Evolutionary conservation across 768 basidiomycete genomes (phyloP), one percentile per base, ranked within the genome.

Genomic region (Butyriboletus loyo): DNA sequence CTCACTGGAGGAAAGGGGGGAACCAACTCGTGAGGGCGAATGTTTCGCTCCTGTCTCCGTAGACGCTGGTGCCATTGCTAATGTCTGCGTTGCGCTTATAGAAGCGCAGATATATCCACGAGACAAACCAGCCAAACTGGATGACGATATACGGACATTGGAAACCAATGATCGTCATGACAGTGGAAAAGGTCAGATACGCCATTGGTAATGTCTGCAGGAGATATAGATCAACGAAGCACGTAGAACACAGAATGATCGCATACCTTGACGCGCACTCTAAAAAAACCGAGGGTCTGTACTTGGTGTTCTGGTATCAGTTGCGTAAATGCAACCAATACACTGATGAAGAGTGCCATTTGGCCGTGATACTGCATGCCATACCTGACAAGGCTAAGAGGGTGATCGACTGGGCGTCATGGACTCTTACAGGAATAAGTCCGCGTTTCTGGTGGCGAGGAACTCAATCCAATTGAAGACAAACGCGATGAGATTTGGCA

Each of bases 61-160:
- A 88, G 5, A 83, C 81, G n/a, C 76, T 80, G 5, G 74, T 74
- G 5, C 87, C 86, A 42, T 78, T 81, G 31, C 83, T 66, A 0
- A 79, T 68, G 52, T 92, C 89, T 31, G 76, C 73, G 63, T 87
- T 89, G 68, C 88, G 86, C 74, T 98, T 98, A 78, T 98, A 93
- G 77, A 99, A 98, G 34, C 97, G 85, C 31, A 99, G 81, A 72
- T 97, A 99, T 49, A 91, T 78, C 89, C 93, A 99, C 30, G 89
- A 82, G 8, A 94, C 89, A 51, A 97, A 87, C 93, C 96, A 99
- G n/a, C 96, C 97, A 68, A 98, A 99, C 66, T 99, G 97, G 57
- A 98, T 94, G 64, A 94, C 74, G 46, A 95, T 92, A 76, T 84
- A 96, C 15, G 92, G 93, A 52, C 84, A 87, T 67, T 93, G 93